Conservation (phyloP, 129 eudicot genomes). For the Lonicera japonica region DNA sequence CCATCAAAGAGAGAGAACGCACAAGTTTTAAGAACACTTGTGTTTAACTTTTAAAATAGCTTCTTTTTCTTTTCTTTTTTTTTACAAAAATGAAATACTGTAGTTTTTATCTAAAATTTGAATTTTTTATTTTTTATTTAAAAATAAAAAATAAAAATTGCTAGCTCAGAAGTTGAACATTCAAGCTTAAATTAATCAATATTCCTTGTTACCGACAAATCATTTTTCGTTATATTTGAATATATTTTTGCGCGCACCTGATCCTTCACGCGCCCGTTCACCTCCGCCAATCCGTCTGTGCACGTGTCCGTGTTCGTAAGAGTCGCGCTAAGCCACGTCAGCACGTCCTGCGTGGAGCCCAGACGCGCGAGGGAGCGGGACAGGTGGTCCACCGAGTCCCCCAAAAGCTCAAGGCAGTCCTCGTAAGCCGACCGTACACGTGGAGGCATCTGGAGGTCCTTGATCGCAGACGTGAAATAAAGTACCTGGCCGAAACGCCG, state of each 20-base stretch:
- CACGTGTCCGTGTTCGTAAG: conserved; percentile 95
- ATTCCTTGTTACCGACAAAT: no score
- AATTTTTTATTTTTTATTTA: no score
- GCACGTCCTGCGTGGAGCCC: conserved; percentile 45
- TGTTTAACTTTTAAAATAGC: no score
- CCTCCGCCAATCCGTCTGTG: conserved; percentile 56
- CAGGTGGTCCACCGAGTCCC: conserved; percentile 69
- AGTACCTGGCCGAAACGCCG: conserved; percentile 55
- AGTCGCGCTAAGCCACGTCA: conserved; percentile 98
- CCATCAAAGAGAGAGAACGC: no score
- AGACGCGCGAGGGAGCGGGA: conserved; percentile 10
- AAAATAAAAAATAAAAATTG: no score
- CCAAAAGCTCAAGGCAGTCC: conserved; percentile 78
- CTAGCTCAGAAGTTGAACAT: no score
- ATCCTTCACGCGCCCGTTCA: conserved; percentile 46
- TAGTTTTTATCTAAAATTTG: no score
- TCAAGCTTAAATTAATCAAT: no score
- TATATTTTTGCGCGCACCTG: conserved; percentile 53
- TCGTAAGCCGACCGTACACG: conserved; percentile 71
- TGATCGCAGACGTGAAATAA: conserved; percentile 43
- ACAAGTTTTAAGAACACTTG: no score
- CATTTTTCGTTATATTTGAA: no score
- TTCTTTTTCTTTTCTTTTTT: no score
- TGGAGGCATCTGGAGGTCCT: conserved; percentile 43
- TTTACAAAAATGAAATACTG: no score